Conservation (phyloP, 371 early-diverging fungal species). For the Phascolomyces articulosus region DNA sequence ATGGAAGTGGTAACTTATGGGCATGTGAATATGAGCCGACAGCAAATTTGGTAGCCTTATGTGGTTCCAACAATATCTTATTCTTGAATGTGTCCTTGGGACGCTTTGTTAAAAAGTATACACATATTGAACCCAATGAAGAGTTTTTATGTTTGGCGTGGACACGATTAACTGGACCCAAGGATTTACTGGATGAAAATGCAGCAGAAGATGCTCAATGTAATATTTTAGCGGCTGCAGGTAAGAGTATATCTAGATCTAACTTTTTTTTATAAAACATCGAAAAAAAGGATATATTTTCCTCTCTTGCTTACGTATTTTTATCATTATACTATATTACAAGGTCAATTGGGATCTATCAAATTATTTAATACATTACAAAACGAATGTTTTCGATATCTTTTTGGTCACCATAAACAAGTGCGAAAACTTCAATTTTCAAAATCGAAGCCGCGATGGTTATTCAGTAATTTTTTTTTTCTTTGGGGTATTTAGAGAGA, state of each 20-base stretch:
- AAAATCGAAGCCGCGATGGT: conserved; percentile 51
- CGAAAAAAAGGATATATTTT: not conserved
- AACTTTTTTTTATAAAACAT: too few species aligned
- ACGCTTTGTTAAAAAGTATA: conserved; percentile 56
- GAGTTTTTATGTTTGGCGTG: conserved; percentile 59
- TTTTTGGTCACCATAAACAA: conserved; percentile 54
- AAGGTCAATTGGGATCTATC: conserved; percentile 49
- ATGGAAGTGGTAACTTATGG: conserved; percentile 35
- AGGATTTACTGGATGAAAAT: conserved; percentile 15
- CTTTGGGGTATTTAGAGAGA: too few species aligned
- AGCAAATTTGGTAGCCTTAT: conserved; percentile 37
- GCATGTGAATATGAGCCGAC: conserved; percentile 45
- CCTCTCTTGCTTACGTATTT: not conserved
- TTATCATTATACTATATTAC: not conserved
- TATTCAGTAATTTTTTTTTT: conserved; percentile 43
- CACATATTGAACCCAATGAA: conserved; percentile 55
- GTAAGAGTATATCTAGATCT: not conserved
- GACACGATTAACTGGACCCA: conserved; percentile 39
- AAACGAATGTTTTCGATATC: conserved; percentile 56
- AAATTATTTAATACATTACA: conserved; percentile 58
- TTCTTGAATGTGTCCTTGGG: conserved; percentile 54
- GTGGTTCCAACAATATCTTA: conserved; percentile 52
- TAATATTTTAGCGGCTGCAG: conserved; percentile 55
- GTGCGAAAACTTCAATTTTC: conserved; percentile 51
- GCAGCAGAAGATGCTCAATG: conserved; percentile 26